Conservation (phyloP, 352 stramenopile species). For the Phytophthora kernoviae region DNA sequence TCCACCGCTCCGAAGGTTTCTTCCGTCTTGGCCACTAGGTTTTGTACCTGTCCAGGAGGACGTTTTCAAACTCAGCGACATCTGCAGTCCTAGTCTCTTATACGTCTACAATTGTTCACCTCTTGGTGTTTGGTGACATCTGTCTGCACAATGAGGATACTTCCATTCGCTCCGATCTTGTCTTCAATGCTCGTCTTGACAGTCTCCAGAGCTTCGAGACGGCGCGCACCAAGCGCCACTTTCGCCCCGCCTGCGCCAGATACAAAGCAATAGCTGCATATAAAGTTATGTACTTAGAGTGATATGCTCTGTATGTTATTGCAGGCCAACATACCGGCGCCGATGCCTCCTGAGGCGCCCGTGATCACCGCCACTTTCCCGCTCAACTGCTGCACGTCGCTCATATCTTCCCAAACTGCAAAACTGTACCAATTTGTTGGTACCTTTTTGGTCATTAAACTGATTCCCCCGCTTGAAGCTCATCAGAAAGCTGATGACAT, state of each 20-base stretch:
- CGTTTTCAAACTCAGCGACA: background rate
- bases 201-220: slow-evolving; percentile 60
- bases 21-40: slow-evolving; percentile 62
- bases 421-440: background rate
- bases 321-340: slow-evolving; percentile 38
- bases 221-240: slow-evolving; percentile 83
- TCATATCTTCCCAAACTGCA: slow-evolving; percentile 21
- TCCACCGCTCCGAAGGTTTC: slow-evolving; percentile 74
- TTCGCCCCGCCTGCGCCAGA: slow-evolving; percentile 73
- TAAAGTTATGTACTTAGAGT: background rate
- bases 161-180: slow-evolving; percentile 25
- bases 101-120: background rate
- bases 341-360: slow-evolving; percentile 89
- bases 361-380: slow-evolving; percentile 89
- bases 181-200: slow-evolving; percentile 43
- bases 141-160: slow-evolving; percentile 49
- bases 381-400: slow-evolving; percentile 43
- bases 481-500: slow-evolving; percentile 3
- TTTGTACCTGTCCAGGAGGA: slow-evolving; percentile 42
- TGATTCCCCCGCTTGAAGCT: slow-evolving; percentile 1
- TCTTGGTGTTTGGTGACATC: slow-evolving; percentile 78
- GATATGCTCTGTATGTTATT: no score
- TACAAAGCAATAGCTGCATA: slow-evolving; percentile 64
- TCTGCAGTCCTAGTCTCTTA: background rate
- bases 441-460: background rate